Base-by-base conservation (phyloP, 1,139 yeast genomes). In the Pichia sp. region DNA sequence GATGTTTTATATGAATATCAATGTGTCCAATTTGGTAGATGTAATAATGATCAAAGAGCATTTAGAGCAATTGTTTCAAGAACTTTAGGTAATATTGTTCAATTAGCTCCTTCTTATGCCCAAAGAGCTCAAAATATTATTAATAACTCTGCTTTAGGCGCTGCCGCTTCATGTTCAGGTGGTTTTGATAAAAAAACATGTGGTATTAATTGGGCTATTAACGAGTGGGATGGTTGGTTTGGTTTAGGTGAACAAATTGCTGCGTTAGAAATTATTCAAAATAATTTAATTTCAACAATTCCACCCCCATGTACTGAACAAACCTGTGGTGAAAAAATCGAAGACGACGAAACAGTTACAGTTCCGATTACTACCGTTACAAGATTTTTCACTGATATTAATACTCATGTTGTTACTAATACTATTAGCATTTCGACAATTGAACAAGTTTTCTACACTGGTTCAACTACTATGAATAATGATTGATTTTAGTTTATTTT, bases 161-260 rank as follows among this genome's bases (percentile, higher is more conserved):
- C 96, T 0, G 95, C 96, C 1, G 71, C 71, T 42, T 79, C 95
- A 0, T 91, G 98, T 69, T 72, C 82, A 1, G 97, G 97, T 62
- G 97, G 97, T 65, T 56, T 70, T 2, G 96, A 90, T 71, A 91
- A 91, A n/a, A 86, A 84, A 62, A 90, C 97, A 0, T 91, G 98
- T 73, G 97, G 97, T 45, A 67, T 81, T 53, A 77, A 84, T 64
- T 91, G 98, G 98, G 70, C 78, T 44, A 62, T 69, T 22, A 73
- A 70, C 47, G 78, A 78, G 14, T 91, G 90, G 86, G 98, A 91
- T 68, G 86, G 84, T 2, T 65, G 61, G 49, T 90, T 79, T 60
- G 98, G 98, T 16, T 75, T 91, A 42, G 98, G 98, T 58, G 97
- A 91, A 69, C 97, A 91, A 68, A 87, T 91, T 84, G 68, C 81